Percentiles rank a stretch among this genome's conserved stretches.
These are phyloP conservation scores for Calocybe indica DNA, from an alignment of 768 basidiomycete species.

Conservation along the genomic window DNA sequence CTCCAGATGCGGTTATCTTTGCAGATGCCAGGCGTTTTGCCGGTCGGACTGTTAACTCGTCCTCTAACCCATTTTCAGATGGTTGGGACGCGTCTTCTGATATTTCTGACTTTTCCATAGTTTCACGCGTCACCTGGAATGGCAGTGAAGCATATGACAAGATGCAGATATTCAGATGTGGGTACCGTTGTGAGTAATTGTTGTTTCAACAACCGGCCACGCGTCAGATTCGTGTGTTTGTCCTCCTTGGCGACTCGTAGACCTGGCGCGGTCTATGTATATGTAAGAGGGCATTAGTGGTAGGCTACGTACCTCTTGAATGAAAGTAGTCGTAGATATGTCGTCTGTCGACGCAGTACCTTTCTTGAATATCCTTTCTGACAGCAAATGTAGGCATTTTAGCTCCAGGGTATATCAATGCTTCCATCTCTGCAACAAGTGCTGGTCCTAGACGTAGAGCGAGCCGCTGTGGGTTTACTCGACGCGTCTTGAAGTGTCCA, in stretches of 20 bases:
- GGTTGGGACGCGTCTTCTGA: not conserved
- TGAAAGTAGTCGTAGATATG: constrained; percentile 82
- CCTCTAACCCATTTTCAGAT: not conserved
- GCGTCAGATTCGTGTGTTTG: constrained; percentile 47
- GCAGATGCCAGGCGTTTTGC: constrained; percentile 11
- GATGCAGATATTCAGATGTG: not conserved
- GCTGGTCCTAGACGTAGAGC: constrained; percentile 62
- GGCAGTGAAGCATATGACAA: not conserved
- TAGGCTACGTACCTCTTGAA: constrained; percentile 32
- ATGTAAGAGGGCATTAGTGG: constrained; percentile 6
- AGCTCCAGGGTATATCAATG: constrained; percentile 61
- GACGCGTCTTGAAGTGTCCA: constrained; percentile 34
- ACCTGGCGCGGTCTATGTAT: constrained; percentile 17
- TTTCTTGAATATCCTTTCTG: constrained; percentile 65
- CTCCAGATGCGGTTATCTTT: constrained; percentile 6
- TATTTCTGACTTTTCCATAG: not conserved
- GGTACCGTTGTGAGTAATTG: constrained; percentile 4
- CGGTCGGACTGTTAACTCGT: constrained; percentile 5
- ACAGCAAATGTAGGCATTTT: constrained; percentile 75
- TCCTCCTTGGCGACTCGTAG: constrained; percentile 62
- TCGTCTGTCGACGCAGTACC: constrained; percentile 63
- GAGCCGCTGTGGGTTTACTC: constrained; percentile 65
- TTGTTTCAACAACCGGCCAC: constrained; percentile 31
- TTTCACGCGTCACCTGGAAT: not conserved
- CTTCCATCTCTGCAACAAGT: constrained; percentile 67